Conservation (phyloP, 352 stramenopile genomes). For the Thalassiosira pacifica region DNA sequence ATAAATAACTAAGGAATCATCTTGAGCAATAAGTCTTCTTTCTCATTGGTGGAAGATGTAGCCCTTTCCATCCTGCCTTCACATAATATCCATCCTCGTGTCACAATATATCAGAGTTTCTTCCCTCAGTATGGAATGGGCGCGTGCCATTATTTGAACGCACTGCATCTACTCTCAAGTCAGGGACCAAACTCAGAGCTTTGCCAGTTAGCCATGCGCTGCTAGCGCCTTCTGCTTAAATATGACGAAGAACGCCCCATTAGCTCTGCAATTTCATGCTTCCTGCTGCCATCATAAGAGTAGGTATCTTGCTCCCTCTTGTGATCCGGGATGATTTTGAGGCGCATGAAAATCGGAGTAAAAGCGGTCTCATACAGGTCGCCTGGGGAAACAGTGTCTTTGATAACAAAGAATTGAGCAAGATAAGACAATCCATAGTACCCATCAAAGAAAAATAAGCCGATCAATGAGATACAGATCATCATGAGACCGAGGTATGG, state of each 20-base stretch:
- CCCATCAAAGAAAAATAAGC: slow-evolving; percentile 51
- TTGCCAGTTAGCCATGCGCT: too few relatives aligned
- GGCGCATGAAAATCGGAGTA: slow-evolving; percentile 27
- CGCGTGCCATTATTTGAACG: too few relatives aligned
- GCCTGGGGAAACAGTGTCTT: slow-evolving; percentile 23
- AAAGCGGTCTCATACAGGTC: slow-evolving; percentile 66
- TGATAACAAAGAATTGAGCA: slow-evolving; percentile 37
- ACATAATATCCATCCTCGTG: too few relatives aligned
- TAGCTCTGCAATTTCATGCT: background rate
- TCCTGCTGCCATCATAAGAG: background rate
- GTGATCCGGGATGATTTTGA: background rate
- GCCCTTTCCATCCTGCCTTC: background rate
- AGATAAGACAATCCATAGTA: slow-evolving; percentile 53
- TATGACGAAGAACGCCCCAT: slow-evolving; percentile 18
- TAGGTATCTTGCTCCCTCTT: background rate
- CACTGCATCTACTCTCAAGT: too few relatives aligned
- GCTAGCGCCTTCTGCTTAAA: slow-evolving; percentile 30
- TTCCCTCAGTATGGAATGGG: too few relatives aligned
- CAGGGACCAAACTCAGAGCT: too few relatives aligned
- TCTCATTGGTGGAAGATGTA: too few relatives aligned
- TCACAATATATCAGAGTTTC: too few relatives aligned
- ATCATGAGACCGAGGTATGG: slow-evolving; percentile 66
- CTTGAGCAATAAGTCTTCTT: background rate
- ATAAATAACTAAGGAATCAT: background rate
- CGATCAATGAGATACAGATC: slow-evolving; percentile 51